Percentiles rank a stretch among this genome's conserved stretches.
Evolutionary conservation across 352 stramenopile species (phyloP).

Genomic region (Plasmopara viticola): DNA sequence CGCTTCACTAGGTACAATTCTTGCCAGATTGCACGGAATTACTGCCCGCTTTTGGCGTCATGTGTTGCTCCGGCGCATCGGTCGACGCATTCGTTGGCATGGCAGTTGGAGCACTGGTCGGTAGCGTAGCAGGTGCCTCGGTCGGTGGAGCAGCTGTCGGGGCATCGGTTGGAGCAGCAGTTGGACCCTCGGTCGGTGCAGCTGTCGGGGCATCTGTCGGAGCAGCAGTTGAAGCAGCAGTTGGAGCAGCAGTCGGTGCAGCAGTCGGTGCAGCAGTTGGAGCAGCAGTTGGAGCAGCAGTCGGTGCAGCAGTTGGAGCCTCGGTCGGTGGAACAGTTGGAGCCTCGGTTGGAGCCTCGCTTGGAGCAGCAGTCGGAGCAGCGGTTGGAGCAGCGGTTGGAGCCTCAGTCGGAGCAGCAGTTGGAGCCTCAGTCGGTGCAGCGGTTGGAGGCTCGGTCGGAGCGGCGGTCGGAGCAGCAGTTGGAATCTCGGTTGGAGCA

Average conservation of each 20-base stretch:
- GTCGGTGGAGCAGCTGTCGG: background rate
- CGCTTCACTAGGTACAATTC: too few species aligned
- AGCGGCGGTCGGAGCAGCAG: background rate
- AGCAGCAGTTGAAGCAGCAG: background rate
- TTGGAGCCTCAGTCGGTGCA: conserved; percentile 4
- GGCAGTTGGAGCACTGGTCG: background rate
- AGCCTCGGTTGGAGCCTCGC: background rate
- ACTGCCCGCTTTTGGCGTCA: too few species aligned
- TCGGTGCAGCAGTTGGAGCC: background rate
- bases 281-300: background rate
- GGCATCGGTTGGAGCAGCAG: background rate
- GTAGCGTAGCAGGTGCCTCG: background rate
- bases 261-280: background rate
- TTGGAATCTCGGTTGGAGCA: too few species aligned
- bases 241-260: background rate
- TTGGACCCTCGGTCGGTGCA: background rate
- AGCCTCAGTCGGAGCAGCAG: background rate
- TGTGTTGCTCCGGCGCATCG: background rate
- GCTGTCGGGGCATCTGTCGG: background rate
- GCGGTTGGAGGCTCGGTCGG: conserved; percentile 1
- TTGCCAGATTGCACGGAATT: too few species aligned
- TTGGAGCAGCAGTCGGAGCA: background rate
- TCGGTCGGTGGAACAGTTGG: background rate
- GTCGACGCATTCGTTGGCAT: background rate
- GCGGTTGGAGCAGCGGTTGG: conserved; percentile 10